phyloP scores from a whole-genome alignment of 176 grass and related monocot species.

The Triticum monococcum region DNA sequence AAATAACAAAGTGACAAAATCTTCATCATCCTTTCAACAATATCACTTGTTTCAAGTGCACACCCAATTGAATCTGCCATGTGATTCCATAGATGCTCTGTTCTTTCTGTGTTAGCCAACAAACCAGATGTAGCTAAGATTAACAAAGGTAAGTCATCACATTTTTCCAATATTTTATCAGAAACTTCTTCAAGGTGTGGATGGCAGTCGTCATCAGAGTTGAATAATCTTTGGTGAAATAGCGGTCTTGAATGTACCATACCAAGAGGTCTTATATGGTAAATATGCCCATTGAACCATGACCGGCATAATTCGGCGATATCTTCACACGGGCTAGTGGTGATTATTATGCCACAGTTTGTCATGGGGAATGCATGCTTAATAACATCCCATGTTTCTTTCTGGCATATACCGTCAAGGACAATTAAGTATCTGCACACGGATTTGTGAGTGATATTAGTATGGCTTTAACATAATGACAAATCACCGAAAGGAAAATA shows the following conservation, averaged over 20 bases:
- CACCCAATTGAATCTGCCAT: not conserved
- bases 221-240: not conserved
- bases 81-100: not conserved
- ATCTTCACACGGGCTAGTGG: not conserved
- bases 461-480: not conserved
- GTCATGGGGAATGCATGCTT: conserved; percentile 1
- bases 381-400: not conserved
- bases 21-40: not conserved
- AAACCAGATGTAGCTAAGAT: not conserved
- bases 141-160: not conserved
- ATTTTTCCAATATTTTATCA: not conserved
- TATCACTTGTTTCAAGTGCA: not conserved
- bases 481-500: not conserved
- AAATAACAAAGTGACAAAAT: not conserved
- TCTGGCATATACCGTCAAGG: not conserved
- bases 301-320: not conserved
- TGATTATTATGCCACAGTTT: not conserved
- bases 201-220: not conserved
- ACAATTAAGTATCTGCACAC: not conserved
- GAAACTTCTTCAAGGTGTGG: not conserved
- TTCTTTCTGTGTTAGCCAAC: not conserved
- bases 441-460: not conserved
- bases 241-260: not conserved
- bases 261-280: not conserved
- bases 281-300: not conserved